These are phyloP conservation scores for Fraxinus greggii DNA, from an alignment of 305 asterid species.

Conservation along the genomic window DNA sequence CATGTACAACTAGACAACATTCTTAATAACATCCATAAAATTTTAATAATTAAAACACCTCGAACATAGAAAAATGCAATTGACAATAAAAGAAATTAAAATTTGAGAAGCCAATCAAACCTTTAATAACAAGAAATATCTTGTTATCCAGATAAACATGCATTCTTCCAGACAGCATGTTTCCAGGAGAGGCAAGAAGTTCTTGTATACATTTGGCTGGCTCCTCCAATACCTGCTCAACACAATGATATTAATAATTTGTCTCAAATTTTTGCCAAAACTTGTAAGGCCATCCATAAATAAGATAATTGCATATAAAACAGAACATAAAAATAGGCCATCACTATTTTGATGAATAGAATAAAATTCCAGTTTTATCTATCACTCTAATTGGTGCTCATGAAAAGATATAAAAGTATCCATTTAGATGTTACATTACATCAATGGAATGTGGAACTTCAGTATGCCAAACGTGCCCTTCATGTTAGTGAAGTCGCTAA, in stretches of 20 bases:
- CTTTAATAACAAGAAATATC: constrained; percentile 65
- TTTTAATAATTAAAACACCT: not conserved
- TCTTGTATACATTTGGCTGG: constrained; percentile 57
- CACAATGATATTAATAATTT: constrained; percentile 22
- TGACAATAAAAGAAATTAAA: not conserved
- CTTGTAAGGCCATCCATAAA: not conserved
- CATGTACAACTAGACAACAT: not conserved
- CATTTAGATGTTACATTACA: no score
- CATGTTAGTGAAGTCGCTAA: not conserved
- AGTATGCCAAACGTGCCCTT: not conserved
- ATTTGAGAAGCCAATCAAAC: constrained; percentile 34
- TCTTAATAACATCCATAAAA: not conserved
- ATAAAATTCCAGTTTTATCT: not conserved
- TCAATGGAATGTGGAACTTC: no score
- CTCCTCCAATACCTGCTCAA: constrained; percentile 67
- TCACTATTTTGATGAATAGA: not conserved
- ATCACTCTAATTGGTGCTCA: not conserved
- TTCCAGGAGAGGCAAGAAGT: constrained; percentile 67
- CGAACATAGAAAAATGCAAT: no score
- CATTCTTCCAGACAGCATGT: constrained; percentile 66
- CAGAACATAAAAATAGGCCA: not conserved
- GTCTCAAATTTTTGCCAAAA: not conserved
- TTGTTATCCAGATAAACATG: constrained; percentile 62
- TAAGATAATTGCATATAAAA: not conserved
- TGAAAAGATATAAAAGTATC: not conserved